Conservation (phyloP, 345 rosid species). For the Pistacia integerrima region DNA sequence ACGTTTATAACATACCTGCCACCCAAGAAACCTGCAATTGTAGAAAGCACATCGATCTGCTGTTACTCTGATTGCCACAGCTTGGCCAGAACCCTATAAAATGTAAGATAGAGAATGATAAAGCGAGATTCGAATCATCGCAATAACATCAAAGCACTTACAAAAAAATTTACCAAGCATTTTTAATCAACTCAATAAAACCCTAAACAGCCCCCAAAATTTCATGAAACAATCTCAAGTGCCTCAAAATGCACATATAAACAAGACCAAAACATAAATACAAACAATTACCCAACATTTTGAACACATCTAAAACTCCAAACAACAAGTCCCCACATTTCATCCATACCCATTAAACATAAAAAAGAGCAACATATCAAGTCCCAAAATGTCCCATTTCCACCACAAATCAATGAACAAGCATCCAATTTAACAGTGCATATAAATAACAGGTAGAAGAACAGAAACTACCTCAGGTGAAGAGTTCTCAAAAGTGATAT, state of each 20-base stretch:
- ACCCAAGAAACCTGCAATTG: conserved; percentile 91
- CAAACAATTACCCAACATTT: neutral
- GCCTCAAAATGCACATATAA: neutral
- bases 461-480: conserved; percentile 61
- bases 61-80: conserved; percentile 91
- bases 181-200: neutral
- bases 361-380: neutral
- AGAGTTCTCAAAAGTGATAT: conserved; percentile 94
- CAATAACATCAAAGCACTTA: neutral
- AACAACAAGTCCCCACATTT: conserved; percentile 5
- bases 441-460: neutral
- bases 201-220: neutral
- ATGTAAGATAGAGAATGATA: conserved; percentile 13
- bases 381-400: neutral
- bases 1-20: conserved; percentile 67
- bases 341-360: neutral
- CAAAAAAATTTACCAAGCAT: neutral
- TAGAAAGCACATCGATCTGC: conserved; percentile 97
- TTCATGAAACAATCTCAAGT: neutral
- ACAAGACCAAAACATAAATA: neutral
- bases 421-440: neutral
- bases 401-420: neutral
- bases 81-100: conserved; percentile 90
- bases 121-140: neutral
- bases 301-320: neutral